Evolutionary conservation across 331 rosid genomes (phyloP).

Genomic region (Prunus yedoensis): DNA sequence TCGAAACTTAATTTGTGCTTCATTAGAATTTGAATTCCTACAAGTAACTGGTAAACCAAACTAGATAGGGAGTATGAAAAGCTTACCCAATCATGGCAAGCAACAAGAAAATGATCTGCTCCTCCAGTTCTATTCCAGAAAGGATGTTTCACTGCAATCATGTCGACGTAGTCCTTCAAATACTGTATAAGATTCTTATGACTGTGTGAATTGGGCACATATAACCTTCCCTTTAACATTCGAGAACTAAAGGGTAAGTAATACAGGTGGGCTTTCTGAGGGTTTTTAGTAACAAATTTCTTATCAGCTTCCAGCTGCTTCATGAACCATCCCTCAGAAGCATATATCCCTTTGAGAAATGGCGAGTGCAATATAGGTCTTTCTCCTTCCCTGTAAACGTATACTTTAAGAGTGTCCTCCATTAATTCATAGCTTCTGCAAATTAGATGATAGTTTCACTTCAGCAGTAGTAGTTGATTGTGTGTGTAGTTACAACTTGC

Average conservation of each 20-base stretch:
- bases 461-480: not conserved
- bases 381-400: conserved; percentile 71
- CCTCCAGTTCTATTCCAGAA: conserved; percentile 91
- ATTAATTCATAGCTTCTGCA: conserved; percentile 90
- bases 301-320: conserved; percentile 69
- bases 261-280: conserved; percentile 76
- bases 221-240: conserved; percentile 60
- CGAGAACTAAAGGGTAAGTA: conserved; percentile 97
- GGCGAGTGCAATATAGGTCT: conserved; percentile 79
- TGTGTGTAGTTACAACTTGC: not conserved
- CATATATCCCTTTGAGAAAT: conserved; percentile 79
- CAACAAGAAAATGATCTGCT: conserved; percentile 91
- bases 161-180: conserved; percentile 58
- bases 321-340: conserved; percentile 99
- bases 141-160: conserved; percentile 64
- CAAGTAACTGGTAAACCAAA: not conserved
- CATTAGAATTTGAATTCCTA: not conserved
- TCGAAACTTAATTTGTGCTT: not conserved
- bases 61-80: conserved; percentile 20
- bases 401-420: conserved; percentile 84
- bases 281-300: conserved; percentile 58
- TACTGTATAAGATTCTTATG: conserved; percentile 56
- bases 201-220: conserved; percentile 67
- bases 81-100: conserved; percentile 98
- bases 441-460: conserved; percentile 7